Evolutionary conservation across 805 yeast genomes (phyloP), one percentile per base, ranked within the genome.

Genomic region (Ogataea thermomethanolica): DNA sequence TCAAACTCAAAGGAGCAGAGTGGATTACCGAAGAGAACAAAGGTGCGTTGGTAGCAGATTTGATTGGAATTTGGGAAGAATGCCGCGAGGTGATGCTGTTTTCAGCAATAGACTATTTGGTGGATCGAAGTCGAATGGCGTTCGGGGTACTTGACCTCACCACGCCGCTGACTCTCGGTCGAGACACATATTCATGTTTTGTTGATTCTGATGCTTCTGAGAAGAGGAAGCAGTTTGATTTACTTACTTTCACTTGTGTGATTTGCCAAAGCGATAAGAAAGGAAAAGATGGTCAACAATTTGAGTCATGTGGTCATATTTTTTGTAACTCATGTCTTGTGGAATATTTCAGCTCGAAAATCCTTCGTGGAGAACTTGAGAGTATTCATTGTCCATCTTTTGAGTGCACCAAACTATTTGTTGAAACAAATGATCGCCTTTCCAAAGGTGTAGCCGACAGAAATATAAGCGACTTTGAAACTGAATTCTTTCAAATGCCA

Each of bases 321-420:
- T 71, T 77, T 41, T 79, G 84, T 49, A 58, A 55, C 31, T 33
- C 44, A 1, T 79, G 85, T 45, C 54, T 75, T 3, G 43, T 37
- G 9, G 69, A 66, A 5, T 78, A 71, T 44, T 71, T 70, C 35
- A 45, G 54, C 1, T 56, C 66, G 3, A 56, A 61, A 31, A 77
- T 79, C 9, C 51, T 51, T 7, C 54, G 68, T 4, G 84, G 81
- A 3, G 74, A 72, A 25, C 65, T 76, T 4, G 67, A 67, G 12
- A 70, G 63, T 33, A 61, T 80, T 2, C 79, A 78, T 53, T 80
- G 86, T 49, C 84, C 85, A 1, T 70, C 76, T 33, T 74, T 71
- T 48, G 69, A 66, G 27, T 73, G 78, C 41, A 69, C 74, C 3
- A 64, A 57, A 39, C 25, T 27, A 8, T 47, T 43, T 21, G 53